Evolutionary conservation across 768 basidiomycete genomes (phyloP).

Genomic region (Naganishia vaughanmartiniae): DNA sequence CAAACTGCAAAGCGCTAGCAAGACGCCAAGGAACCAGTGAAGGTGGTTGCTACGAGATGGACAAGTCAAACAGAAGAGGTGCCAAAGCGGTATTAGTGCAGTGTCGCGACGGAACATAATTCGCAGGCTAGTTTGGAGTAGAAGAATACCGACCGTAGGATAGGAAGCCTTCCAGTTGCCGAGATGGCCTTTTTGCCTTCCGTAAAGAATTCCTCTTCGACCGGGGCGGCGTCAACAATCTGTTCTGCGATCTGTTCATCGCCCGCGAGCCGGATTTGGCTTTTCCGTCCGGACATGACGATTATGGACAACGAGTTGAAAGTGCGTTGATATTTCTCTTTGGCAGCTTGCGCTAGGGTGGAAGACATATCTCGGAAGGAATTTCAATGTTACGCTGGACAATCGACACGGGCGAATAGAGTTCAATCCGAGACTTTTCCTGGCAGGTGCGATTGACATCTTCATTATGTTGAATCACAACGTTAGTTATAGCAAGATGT

Average conservation of each 20-base stretch:
- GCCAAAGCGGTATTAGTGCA: not conserved
- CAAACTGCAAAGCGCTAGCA: constrained; percentile 2
- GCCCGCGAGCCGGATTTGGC: not conserved
- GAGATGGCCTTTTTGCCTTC: not conserved
- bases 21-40: not conserved
- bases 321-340: not conserved
- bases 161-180: not conserved
- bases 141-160: not conserved
- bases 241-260: not conserved
- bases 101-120: not conserved
- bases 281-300: not conserved
- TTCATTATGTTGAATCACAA: not conserved
- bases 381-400: no score
- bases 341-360: not conserved
- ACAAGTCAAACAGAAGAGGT: not conserved
- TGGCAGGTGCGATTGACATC: not conserved
- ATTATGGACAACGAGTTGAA: not conserved
- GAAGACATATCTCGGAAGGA: not conserved
- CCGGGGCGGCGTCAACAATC: not conserved
- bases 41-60: not conserved
- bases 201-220: not conserved
- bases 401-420: no score
- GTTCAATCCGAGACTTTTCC: no score
- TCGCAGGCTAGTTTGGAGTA: not conserved
- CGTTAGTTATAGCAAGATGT: not conserved